These are phyloP conservation scores for Stromatinia cepivora DNA, from an alignment of 2,329 filamentous ascomycete genomes.

Conservation along the genomic window DNA sequence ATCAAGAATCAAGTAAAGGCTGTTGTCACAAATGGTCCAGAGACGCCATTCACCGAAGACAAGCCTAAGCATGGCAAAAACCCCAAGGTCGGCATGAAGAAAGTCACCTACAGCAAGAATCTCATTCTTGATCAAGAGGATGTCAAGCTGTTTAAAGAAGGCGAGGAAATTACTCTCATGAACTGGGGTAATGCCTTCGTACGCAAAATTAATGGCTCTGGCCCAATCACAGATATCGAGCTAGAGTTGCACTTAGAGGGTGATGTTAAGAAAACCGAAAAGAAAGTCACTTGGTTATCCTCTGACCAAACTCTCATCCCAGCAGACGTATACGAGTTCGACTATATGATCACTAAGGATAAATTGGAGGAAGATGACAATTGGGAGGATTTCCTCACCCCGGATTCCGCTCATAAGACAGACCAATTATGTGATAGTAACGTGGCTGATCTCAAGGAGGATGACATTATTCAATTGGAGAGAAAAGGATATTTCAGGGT, in stretches of 20 bases:
- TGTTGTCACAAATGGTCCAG: constrained; percentile 64
- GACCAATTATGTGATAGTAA: constrained; percentile 80
- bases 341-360: constrained; percentile 94
- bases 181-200: constrained; percentile 92
- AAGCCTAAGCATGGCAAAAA: constrained; percentile 92
- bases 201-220: constrained; percentile 59
- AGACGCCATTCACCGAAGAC: constrained; percentile 64
- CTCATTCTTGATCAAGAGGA: constrained; percentile 86
- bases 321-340: constrained; percentile 89
- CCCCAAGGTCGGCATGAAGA: constrained; percentile 78
- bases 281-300: constrained; percentile 95
- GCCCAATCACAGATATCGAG: constrained; percentile 67
- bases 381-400: constrained; percentile 77
- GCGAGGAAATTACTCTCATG: constrained; percentile 95
- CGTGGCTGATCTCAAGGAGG: constrained; percentile 73
- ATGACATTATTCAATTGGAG: constrained; percentile 94
- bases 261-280: constrained; percentile 91
- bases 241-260: constrained; percentile 88
- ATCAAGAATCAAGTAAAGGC: constrained; percentile 71
- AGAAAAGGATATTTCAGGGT: constrained; percentile 89
- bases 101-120: constrained; percentile 73
- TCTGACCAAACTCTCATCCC: constrained; percentile 75
- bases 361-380: constrained; percentile 86
- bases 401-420: constrained; percentile 71
- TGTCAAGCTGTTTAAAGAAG: constrained; percentile 74